Conservation (phyloP, 2,329 filamentous ascomycete genomes). For the Ascochyta koolunga region DNA sequence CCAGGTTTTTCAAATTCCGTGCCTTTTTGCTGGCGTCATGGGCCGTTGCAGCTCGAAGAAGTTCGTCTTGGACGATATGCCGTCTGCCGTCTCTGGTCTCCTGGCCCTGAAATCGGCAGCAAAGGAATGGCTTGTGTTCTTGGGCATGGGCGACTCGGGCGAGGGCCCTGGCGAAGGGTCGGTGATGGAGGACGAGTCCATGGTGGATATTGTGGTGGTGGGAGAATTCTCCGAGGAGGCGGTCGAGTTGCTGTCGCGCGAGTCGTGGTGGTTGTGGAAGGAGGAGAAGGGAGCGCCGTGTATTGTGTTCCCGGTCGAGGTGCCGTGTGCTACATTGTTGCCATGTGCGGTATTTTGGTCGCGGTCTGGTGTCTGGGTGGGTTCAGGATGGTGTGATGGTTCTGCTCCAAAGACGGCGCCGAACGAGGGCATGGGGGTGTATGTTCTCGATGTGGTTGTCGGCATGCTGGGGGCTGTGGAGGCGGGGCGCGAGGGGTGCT, state of each 20-base stretch:
- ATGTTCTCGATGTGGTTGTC: constrained; percentile 40
- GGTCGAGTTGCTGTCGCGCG: constrained; percentile 78
- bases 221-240: constrained; percentile 94
- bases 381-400: constrained; percentile 49
- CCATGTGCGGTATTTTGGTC: constrained; percentile 32
- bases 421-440: constrained; percentile 69
- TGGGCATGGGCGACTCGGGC: constrained; percentile 82
- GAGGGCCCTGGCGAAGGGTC: constrained; percentile 90
- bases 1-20: constrained; percentile 85
- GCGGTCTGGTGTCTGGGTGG: constrained; percentile 52
- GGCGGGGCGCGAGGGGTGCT: constrained; percentile 16
- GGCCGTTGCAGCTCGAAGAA: constrained; percentile 59
- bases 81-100: constrained; percentile 42
- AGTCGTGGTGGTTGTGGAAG: constrained; percentile 68
- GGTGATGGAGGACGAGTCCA: constrained; percentile 87
- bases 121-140: constrained; percentile 74
- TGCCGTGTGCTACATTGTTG: constrained; percentile 41
- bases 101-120: constrained; percentile 59
- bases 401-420: constrained; percentile 77
- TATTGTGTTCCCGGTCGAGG: constrained; percentile 43
- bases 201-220: constrained; percentile 90
- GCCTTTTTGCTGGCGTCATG: constrained; percentile 67
- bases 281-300: constrained; percentile 45
- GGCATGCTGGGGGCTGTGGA: constrained; percentile 43
- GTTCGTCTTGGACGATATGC: constrained; percentile 56